phyloP scores from a whole-genome alignment of 1,284 basidiomycete genomes.

The Mycena sp. region DNA sequence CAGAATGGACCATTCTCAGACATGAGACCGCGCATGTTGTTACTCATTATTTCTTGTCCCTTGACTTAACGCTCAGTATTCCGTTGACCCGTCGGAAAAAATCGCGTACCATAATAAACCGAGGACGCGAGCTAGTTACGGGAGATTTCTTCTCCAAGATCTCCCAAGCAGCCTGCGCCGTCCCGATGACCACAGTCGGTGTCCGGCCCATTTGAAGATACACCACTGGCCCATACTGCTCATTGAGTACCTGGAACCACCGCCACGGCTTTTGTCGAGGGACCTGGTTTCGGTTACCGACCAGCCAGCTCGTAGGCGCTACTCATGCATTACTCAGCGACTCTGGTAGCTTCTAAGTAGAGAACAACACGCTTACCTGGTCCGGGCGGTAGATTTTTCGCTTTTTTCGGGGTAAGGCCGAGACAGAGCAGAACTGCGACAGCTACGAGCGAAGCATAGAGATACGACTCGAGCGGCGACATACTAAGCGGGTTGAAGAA shows the following conservation, averaged over 20 bases:
- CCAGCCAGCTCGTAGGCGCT: slow-evolving; percentile 35
- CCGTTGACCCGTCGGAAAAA: neutral
- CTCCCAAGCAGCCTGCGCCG: slow-evolving; percentile 61
- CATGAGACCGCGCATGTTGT: slow-evolving; percentile 59
- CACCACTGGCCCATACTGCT: slow-evolving; percentile 60
- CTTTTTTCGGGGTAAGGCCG: slow-evolving; percentile 10
- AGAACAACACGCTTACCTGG: slow-evolving; percentile 16
- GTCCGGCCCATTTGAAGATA: slow-evolving; percentile 63
- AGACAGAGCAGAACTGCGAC: neutral
- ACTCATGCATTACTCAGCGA: neutral
- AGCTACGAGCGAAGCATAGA: neutral
- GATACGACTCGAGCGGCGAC: neutral
- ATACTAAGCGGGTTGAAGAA: too few relatives aligned
- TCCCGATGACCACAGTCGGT: slow-evolving; percentile 60
- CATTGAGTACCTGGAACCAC: slow-evolving; percentile 59
- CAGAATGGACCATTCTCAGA: slow-evolving; percentile 55
- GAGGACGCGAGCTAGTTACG: slow-evolving; percentile 60
- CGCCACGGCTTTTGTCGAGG: slow-evolving; percentile 58
- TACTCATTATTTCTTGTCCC: slow-evolving; percentile 50
- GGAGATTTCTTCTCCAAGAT: slow-evolving; percentile 61
- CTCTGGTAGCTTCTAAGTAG: neutral
- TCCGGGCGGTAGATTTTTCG: slow-evolving; percentile 23
- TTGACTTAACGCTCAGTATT: slow-evolving; percentile 46
- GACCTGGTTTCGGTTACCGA: slow-evolving; percentile 59
- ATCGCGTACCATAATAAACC: slow-evolving; percentile 53